These are phyloP conservation scores for Ceratocystis harringtonii DNA, from an alignment of 2,329 filamentous ascomycete species.

Conservation along the genomic window DNA sequence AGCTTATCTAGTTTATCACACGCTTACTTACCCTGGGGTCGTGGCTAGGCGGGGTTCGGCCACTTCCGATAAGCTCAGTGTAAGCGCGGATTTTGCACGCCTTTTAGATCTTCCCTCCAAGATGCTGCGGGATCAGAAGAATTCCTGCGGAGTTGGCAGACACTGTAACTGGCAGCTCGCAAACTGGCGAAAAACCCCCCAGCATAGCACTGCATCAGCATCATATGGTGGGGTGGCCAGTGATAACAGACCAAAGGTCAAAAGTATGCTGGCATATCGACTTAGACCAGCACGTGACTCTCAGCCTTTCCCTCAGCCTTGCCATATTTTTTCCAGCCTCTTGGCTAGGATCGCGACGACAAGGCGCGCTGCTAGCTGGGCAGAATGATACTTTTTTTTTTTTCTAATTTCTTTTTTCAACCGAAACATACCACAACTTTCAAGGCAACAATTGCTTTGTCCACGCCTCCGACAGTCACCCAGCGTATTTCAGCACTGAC, in stretches of 20 bases:
- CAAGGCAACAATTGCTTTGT: background rate
- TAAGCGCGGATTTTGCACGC: background rate
- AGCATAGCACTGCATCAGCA: too few relatives aligned
- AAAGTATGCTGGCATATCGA: background rate
- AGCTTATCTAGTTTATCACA: background rate
- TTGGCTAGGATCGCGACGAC: slow-evolving; percentile 10
- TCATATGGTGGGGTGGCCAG: too few relatives aligned
- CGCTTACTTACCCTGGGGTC: background rate
- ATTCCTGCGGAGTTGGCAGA: too few relatives aligned
- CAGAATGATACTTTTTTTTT: background rate
- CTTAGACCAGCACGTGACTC: slow-evolving; percentile 9
- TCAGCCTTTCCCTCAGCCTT: slow-evolving; percentile 18
- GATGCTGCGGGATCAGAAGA: too few relatives aligned
- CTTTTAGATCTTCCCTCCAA: too few relatives aligned
- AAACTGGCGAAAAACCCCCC: too few relatives aligned
- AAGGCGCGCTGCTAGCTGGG: background rate
- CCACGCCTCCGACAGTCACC: background rate
- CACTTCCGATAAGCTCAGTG: background rate
- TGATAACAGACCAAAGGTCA: background rate
- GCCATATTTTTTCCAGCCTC: slow-evolving; percentile 13
- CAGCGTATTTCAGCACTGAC: background rate
- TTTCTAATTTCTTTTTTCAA: background rate
- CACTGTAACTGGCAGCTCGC: too few relatives aligned
- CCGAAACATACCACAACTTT: background rate
- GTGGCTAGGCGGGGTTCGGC: slow-evolving; percentile 3